Conservation (phyloP, 257 asterid genomes). For the Nicotiana noctiflora region DNA sequence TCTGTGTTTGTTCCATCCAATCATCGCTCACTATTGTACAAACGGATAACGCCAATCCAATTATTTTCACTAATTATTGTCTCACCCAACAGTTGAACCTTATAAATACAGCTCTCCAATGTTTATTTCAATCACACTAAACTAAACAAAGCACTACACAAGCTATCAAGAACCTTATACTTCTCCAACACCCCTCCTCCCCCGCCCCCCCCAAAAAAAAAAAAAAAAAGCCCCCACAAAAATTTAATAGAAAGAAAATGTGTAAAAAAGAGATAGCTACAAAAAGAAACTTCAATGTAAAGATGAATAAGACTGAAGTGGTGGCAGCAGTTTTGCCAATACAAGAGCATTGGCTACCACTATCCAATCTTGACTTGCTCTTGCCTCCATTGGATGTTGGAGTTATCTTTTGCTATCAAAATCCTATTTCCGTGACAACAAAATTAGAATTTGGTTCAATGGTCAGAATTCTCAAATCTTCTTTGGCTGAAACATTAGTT, state of each 20-base stretch:
- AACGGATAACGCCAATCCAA: too few relatives aligned
- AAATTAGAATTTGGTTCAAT: neutral
- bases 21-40: too few relatives aligned
- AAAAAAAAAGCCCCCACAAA: neutral
- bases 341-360: slow-evolving; percentile 14
- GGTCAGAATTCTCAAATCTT: neutral
- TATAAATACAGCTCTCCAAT: neutral
- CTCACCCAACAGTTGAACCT: neutral
- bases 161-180: neutral
- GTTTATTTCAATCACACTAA: neutral
- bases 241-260: neutral
- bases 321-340: slow-evolving; percentile 9
- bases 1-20: too few relatives aligned
- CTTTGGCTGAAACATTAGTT: slow-evolving; percentile 9
- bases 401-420: neutral
- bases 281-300: neutral
- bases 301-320: neutral
- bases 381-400: slow-evolving; percentile 4
- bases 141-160: neutral
- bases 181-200: too few relatives aligned
- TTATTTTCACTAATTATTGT: too few relatives aligned
- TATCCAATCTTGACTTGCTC: slow-evolving; percentile 12
- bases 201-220: too few relatives aligned
- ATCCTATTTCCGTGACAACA: neutral
- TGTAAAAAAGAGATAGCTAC: neutral